Evolutionary conservation across 306 rosid species (phyloP).

Genomic region (Fragaria nilgerrensis): DNA sequence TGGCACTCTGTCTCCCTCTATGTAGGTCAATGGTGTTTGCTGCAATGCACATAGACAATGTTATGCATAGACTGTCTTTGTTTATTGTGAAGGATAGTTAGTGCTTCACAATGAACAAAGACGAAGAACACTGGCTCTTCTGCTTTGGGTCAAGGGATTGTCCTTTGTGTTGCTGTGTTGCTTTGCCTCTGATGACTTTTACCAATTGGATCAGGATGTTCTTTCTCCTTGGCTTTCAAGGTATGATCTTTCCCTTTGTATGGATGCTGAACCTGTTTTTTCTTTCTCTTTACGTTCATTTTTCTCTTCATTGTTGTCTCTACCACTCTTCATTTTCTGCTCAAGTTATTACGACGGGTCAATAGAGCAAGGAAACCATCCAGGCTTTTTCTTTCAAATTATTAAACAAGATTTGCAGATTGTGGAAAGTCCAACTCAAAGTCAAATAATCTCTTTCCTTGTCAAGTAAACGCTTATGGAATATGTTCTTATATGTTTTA

Average conservation of each 20-base stretch:
- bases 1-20: background rate
- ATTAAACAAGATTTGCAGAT: background rate
- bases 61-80: background rate
- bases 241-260: background rate
- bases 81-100: background rate
- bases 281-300: background rate
- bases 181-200: background rate
- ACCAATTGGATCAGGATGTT: background rate
- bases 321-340: background rate
- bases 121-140: background rate
- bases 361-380: background rate
- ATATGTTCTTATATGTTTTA: background rate
- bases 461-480: background rate
- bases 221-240: background rate
- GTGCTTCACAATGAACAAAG: background rate
- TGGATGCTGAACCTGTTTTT: background rate
- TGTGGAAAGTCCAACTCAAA: background rate
- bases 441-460: background rate
- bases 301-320: background rate
- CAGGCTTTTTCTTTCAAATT: background rate
- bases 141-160: background rate
- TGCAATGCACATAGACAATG: background rate
- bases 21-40: background rate
- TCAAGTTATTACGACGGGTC: background rate
- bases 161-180: background rate